phyloP scores from a whole-genome alignment of 1,284 basidiomycete genomes.

The Leucoagaricus sp. region DNA sequence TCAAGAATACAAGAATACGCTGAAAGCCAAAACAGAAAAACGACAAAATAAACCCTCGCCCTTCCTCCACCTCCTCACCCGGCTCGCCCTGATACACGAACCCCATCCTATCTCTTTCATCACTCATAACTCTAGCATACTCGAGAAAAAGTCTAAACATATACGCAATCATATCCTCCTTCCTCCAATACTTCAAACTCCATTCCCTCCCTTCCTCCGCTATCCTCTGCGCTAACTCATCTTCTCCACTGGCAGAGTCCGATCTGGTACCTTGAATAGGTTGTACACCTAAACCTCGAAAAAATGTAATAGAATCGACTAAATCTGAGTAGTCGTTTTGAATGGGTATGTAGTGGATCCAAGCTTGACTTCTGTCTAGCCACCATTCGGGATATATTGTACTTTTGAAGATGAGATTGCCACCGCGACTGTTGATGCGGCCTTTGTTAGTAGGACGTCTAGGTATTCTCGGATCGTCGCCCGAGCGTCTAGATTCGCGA shows the following conservation, averaged over 20 bases:
- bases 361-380: constrained; percentile 46
- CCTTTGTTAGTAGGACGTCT: too few relatives aligned
- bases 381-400: constrained; percentile 71
- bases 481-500: too few relatives aligned
- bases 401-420: constrained; percentile 62
- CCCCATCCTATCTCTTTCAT: constrained; percentile 43
- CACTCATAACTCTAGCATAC: constrained; percentile 50
- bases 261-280: too few relatives aligned
- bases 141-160: constrained; percentile 50
- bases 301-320: constrained; percentile 60
- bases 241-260: constrained; percentile 46
- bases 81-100: constrained; percentile 1
- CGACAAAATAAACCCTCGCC: too few relatives aligned
- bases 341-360: constrained; percentile 66
- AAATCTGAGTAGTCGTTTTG: constrained; percentile 55
- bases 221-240: constrained; percentile 56
- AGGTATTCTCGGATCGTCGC: too few relatives aligned
- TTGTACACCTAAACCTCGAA: too few relatives aligned
- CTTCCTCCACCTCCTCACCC: background rate
- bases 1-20: too few relatives aligned
- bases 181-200: constrained; percentile 62
- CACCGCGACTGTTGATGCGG: too few relatives aligned
- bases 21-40: too few relatives aligned
- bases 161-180: constrained; percentile 66
- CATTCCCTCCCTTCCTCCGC: constrained; percentile 56